Conservation (phyloP, 768 basidiomycete species). For the Suillus subalutaceus region DNA sequence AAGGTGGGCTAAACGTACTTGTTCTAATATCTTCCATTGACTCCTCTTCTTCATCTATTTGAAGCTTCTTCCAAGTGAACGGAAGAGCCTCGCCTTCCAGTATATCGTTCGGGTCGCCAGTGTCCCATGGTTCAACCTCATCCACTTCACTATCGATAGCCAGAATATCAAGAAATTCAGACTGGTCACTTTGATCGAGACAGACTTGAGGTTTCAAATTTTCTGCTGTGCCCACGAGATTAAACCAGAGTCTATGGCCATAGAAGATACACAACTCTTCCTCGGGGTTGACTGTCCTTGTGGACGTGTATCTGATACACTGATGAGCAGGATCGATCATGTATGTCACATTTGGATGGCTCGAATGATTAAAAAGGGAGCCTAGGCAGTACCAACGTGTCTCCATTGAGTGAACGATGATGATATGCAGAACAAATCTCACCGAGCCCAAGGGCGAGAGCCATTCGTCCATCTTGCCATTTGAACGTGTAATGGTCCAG, state of each 20-base stretch:
- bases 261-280: slow-evolving; percentile 86
- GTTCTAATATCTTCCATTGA: slow-evolving; percentile 54
- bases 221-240: slow-evolving; percentile 37
- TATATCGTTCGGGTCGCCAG: slow-evolving; percentile 48
- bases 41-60: slow-evolving; percentile 62
- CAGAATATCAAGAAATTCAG: slow-evolving; percentile 1
- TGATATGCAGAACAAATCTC: slow-evolving; percentile 16
- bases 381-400: slow-evolving; percentile 42
- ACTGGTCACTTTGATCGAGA: neutral
- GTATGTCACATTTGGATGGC: slow-evolving; percentile 71
- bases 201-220: neutral
- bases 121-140: slow-evolving; percentile 14
- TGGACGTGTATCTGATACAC: slow-evolving; percentile 65
- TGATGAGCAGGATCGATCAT: slow-evolving; percentile 52
- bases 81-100: slow-evolving; percentile 65
- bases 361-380: slow-evolving; percentile 81
- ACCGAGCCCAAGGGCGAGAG: slow-evolving; percentile 81
- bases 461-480: slow-evolving; percentile 76
- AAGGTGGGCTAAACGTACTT: slow-evolving; percentile 17
- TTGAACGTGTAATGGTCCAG: slow-evolving; percentile 78
- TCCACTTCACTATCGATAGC: neutral
- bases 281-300: slow-evolving; percentile 50
- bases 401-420: neutral
- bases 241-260: slow-evolving; percentile 68
- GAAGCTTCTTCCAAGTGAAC: slow-evolving; percentile 61